These are phyloP conservation scores for Colletotrichum sp. DNA, from an alignment of 2,329 filamentous ascomycete genomes.

Conservation along the genomic window DNA sequence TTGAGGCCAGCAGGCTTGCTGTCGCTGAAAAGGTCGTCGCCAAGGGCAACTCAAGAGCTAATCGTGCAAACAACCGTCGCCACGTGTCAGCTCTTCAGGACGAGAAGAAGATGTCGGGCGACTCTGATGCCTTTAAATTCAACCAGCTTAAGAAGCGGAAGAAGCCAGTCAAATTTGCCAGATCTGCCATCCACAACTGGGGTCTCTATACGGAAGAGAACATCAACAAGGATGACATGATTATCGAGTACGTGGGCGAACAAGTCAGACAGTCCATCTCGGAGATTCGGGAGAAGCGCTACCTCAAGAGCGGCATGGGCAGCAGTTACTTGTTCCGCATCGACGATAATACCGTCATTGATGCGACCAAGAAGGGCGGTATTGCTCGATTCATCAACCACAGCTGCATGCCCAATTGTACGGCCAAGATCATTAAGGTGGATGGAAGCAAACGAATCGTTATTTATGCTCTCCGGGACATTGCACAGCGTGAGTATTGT, in stretches of 20 bases:
- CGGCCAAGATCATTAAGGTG: conserved; percentile 98
- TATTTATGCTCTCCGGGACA: conserved; percentile 96
- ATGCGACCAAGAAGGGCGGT: conserved; percentile 97
- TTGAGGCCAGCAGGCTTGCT: conserved; percentile 74
- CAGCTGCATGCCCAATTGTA: conserved; percentile 97
- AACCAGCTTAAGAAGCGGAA: conserved; percentile 99
- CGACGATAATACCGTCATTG: conserved; percentile 95
- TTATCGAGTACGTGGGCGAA: conserved; percentile 99
- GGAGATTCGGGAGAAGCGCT: conserved; percentile 91
- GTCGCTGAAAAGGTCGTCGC: conserved; percentile 78
- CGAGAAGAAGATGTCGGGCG: conserved; percentile 86
- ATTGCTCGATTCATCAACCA: conserved; percentile 99
- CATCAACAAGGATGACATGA: conserved; percentile 97
- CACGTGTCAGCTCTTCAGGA: conserved; percentile 94
- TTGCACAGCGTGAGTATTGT: conserved; percentile 80
- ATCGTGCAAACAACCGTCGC: conserved; percentile 93
- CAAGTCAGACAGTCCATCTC: conserved; percentile 96
- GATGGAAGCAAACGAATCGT: conserved; percentile 98
- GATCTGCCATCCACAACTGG: conserved; percentile 99
- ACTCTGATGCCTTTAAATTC: conserved; percentile 93
- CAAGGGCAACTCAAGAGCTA: conserved; percentile 90
- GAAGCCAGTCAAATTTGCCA: conserved; percentile 97
- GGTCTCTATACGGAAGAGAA: conserved; percentile 97
- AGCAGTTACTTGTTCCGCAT: conserved; percentile 98
- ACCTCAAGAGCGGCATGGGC: conserved; percentile 95